Percentiles rank a stretch among this genome's conserved stretches.
These are phyloP conservation scores for Aspergillaceae sp. DNA, from an alignment of 2,329 filamentous ascomycete species.

Conservation along the genomic window DNA sequence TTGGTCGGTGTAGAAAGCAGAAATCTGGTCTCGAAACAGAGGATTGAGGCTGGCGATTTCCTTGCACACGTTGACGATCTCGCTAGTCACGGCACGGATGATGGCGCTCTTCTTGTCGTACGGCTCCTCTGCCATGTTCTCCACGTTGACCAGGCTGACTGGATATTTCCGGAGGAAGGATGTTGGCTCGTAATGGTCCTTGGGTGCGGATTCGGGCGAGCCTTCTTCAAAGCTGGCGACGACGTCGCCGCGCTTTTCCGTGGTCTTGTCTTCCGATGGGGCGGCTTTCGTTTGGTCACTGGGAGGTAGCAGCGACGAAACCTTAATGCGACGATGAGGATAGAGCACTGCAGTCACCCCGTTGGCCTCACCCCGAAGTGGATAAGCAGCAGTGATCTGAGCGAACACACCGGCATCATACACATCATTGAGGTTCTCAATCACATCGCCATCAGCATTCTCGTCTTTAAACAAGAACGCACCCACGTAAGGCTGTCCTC, in stretches of 20 bases:
- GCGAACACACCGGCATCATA: slow-evolving; percentile 96
- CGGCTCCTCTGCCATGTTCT: slow-evolving; percentile 81
- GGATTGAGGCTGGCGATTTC: slow-evolving; percentile 91
- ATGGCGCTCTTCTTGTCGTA: slow-evolving; percentile 84
- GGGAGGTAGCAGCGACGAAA: slow-evolving; percentile 75
- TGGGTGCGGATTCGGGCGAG: slow-evolving; percentile 49
- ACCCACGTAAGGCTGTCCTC: slow-evolving; percentile 93
- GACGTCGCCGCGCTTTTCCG: slow-evolving; percentile 80
- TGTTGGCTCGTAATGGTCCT: slow-evolving; percentile 69
- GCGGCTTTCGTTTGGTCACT: slow-evolving; percentile 26
- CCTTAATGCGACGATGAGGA: slow-evolving; percentile 86
- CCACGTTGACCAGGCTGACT: slow-evolving; percentile 89
- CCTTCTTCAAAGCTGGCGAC: slow-evolving; percentile 94
- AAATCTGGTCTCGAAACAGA: slow-evolving; percentile 93
- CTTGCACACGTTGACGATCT: slow-evolving; percentile 98
- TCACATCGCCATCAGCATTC: slow-evolving; percentile 84
- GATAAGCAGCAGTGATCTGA: slow-evolving; percentile 93
- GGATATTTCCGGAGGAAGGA: slow-evolving; percentile 85
- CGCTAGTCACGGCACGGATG: slow-evolving; percentile 85
- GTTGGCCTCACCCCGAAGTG: slow-evolving; percentile 69
- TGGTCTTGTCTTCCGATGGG: slow-evolving; percentile 32
- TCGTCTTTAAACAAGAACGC: slow-evolving; percentile 97
- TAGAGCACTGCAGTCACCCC: slow-evolving; percentile 90
- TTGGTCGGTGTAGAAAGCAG: slow-evolving; percentile 91
- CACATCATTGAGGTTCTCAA: slow-evolving; percentile 81